Conservation (phyloP, 176 grass and related monocot species). For the Neostapfia colusana region DNA sequence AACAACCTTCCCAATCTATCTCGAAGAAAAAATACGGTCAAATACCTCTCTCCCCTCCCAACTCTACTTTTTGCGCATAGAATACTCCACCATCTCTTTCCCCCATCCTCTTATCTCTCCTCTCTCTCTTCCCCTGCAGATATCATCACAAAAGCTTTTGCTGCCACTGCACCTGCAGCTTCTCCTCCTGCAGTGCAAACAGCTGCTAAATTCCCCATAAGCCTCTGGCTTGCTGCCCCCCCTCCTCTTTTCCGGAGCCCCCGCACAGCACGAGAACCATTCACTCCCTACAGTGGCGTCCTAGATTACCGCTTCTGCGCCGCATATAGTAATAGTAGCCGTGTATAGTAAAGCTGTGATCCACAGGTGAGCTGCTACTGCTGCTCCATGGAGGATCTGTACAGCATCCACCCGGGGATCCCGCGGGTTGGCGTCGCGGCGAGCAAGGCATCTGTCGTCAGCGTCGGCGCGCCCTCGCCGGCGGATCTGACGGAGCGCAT, state of each 20-base stretch:
- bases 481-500: constrained; percentile 72
- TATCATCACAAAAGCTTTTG: constrained; percentile 43
- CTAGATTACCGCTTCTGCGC: constrained; percentile 36
- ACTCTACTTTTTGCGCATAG: constrained; percentile 18
- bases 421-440: constrained; percentile 38
- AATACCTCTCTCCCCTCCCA: neutral
- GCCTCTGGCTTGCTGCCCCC: constrained; percentile 21
- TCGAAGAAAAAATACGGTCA: constrained; percentile 6
- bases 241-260: constrained; percentile 31
- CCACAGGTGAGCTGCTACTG: constrained; percentile 12
- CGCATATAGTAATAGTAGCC: constrained; percentile 10
- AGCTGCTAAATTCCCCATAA: constrained; percentile 50
- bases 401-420: constrained; percentile 88
- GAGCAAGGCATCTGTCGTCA: constrained; percentile 27
- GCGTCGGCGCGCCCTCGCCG: constrained; percentile 11
- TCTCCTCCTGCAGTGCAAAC: constrained; percentile 52
- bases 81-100: constrained; percentile 18
- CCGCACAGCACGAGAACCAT: constrained; percentile 30
- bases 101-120: constrained; percentile 2
- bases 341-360: constrained; percentile 20
- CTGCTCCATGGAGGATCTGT: constrained; percentile 83
- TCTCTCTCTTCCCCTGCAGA: constrained; percentile 31
- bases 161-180: constrained; percentile 32
- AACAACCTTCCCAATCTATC: constrained; percentile 22
- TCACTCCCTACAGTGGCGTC: constrained; percentile 33